These are phyloP conservation scores for Pseudogymnoascus sp. DNA, from an alignment of 2,329 filamentous ascomycete species.

Conservation along the genomic window DNA sequence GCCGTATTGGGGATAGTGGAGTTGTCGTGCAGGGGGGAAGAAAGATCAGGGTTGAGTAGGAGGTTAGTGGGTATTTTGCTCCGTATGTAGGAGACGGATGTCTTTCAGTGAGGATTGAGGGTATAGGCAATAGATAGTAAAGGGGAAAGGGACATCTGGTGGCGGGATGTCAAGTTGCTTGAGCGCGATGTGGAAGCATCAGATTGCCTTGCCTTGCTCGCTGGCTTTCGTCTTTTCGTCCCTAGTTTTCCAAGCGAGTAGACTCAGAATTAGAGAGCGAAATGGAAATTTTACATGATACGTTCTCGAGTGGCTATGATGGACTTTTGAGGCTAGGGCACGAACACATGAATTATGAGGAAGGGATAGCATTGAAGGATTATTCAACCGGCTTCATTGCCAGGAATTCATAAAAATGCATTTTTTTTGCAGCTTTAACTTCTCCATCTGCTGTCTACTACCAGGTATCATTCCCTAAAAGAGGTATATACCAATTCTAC, in stretches of 20 bases:
- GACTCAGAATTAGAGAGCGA: not conserved
- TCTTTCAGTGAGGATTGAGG: too few species aligned
- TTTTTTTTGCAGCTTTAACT: not conserved
- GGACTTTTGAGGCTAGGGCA: not conserved
- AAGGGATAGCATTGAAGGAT: not conserved
- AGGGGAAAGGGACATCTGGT: not conserved
- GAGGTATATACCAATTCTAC: not conserved
- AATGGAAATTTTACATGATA: not conserved
- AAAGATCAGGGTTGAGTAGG: conserved; percentile 22
- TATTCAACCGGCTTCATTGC: not conserved
- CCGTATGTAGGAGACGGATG: too few species aligned
- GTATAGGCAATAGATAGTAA: not conserved
- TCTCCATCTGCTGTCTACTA: not conserved
- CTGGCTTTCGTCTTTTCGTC: not conserved
- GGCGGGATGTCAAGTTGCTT: not conserved
- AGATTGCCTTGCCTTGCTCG: too few species aligned
- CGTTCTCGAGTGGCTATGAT: not conserved
- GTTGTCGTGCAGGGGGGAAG: conserved; percentile 25
- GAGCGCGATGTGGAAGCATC: not conserved
- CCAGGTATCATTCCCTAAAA: not conserved
- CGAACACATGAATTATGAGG: not conserved
- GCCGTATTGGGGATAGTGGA: conserved; percentile 42
- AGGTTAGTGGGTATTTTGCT: not conserved
- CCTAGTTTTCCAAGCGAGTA: not conserved
- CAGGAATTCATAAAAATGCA: not conserved